Percentiles rank a stretch among this genome's conserved stretches.
Conservation (phyloP, 345 rosid species). For the Arabis alpina region DNA sequence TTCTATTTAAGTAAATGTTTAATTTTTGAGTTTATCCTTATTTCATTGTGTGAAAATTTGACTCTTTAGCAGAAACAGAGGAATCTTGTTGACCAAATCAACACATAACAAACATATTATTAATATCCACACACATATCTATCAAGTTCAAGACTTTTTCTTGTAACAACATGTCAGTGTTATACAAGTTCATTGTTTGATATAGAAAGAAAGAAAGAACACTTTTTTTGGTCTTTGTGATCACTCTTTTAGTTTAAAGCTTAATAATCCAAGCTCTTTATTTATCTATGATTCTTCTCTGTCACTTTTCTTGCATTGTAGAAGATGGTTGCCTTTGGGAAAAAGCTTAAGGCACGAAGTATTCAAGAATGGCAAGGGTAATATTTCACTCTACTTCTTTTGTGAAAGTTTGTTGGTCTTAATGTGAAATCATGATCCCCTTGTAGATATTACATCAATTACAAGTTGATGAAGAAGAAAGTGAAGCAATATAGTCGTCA, state of each 20-base stretch:
- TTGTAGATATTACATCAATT: slow-evolving; percentile 86
- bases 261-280: not conserved
- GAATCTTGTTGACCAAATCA: not conserved
- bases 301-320: not conserved
- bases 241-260: not conserved
- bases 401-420: not conserved
- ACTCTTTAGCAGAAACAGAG: slow-evolving; percentile 15
- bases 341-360: slow-evolving; percentile 42
- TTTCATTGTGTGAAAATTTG: not conserved
- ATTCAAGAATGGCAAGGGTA: slow-evolving; percentile 88
- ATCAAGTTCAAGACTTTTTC: not conserved
- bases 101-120: not conserved
- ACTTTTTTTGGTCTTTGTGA: not conserved
- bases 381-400: not conserved
- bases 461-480: slow-evolving; percentile 93
- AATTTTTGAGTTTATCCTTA: not conserved
- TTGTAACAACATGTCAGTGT: slow-evolving; percentile 7
- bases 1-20: not conserved
- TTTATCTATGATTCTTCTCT: not conserved
- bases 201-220: not conserved
- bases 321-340: slow-evolving; percentile 48
- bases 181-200: not conserved
- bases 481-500: slow-evolving; percentile 81
- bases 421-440: not conserved
- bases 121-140: not conserved